phyloP scores from a whole-genome alignment of 371 early-diverging fungal species.

The Rhizopus sp. region DNA sequence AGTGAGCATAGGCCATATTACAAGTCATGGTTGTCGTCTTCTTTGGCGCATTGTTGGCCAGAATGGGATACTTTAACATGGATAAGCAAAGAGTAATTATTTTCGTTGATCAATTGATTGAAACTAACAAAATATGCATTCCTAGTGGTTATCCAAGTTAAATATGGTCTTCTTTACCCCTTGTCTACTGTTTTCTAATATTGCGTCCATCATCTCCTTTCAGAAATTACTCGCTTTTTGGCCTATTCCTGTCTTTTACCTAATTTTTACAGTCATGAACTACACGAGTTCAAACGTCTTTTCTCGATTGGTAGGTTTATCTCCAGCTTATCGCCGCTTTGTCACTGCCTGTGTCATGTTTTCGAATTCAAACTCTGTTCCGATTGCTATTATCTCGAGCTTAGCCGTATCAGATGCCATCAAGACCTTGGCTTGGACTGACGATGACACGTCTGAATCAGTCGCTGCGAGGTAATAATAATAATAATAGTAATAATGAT shows the following conservation, averaged over 20 bases:
- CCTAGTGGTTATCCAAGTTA: slow-evolving; percentile 65
- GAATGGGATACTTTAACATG: slow-evolving; percentile 49
- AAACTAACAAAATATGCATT: background rate
- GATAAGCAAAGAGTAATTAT: slow-evolving; percentile 57
- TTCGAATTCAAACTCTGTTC: slow-evolving; percentile 74
- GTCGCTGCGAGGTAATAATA: slow-evolving; percentile 63
- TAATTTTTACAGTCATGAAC: slow-evolving; percentile 40
- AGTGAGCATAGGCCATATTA: slow-evolving; percentile 48
- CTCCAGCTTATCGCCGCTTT: slow-evolving; percentile 56
- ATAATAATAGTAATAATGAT: background rate
- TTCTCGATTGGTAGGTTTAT: slow-evolving; percentile 51
- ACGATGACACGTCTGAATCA: slow-evolving; percentile 59
- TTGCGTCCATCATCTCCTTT: slow-evolving; percentile 62
- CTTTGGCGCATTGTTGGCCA: slow-evolving; percentile 52
- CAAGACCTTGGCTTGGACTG: slow-evolving; percentile 57
- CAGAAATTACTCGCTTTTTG: slow-evolving; percentile 64
- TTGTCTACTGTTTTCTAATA: slow-evolving; percentile 66
- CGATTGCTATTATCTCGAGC: slow-evolving; percentile 71
- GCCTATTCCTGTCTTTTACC: slow-evolving; percentile 72
- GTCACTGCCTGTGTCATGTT: slow-evolving; percentile 70
- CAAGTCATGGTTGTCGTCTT: slow-evolving; percentile 62
- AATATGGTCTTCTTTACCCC: slow-evolving; percentile 71
- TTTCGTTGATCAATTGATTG: background rate
- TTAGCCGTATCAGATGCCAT: slow-evolving; percentile 70
- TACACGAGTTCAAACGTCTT: slow-evolving; percentile 35